Percentiles rank a stretch among this genome's conserved stretches.
Conservation (phyloP, 1,284 basidiomycete species). For the Tremellales sp. region DNA sequence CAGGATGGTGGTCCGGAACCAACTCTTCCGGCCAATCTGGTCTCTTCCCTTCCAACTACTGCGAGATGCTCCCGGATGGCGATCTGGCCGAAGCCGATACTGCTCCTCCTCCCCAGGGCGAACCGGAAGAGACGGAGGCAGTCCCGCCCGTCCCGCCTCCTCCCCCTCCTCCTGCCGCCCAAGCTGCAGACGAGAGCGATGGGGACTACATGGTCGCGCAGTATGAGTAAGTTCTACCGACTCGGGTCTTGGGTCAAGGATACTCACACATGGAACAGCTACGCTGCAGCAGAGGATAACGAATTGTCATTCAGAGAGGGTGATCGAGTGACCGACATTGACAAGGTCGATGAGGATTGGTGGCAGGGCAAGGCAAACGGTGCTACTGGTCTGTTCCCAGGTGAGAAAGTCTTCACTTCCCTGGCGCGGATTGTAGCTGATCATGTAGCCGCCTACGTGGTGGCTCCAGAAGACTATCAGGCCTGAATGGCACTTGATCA, state of each 20-base stretch:
- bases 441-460: constrained; percentile 20
- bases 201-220: constrained; percentile 28
- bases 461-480: constrained; percentile 17
- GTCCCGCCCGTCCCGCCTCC: constrained; percentile 41
- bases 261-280: constrained; percentile 51
- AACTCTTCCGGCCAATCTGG: constrained; percentile 63
- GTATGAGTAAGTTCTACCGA: constrained; percentile 27
- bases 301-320: constrained; percentile 80
- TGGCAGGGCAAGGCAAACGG: constrained; percentile 75
- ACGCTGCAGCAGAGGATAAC: constrained; percentile 82
- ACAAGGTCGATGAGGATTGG: constrained; percentile 67
- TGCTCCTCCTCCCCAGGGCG: constrained; percentile 22
- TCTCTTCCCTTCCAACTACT: constrained; percentile 70
- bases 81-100: constrained; percentile 45
- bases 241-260: background rate
- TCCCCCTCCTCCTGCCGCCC: constrained; percentile 26
- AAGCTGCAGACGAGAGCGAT: constrained; percentile 9
- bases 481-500: too few species aligned
- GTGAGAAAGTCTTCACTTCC: constrained; percentile 50
- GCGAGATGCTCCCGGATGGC: constrained; percentile 60
- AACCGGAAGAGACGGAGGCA: constrained; percentile 27
- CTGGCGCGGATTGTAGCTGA: background rate
- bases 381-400: constrained; percentile 74
- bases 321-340: constrained; percentile 61
- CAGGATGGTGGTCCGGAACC: constrained; percentile 70